Conservation (phyloP, 495 filamentous ascomycete species). For the Sabuloglossum arenarium region DNA sequence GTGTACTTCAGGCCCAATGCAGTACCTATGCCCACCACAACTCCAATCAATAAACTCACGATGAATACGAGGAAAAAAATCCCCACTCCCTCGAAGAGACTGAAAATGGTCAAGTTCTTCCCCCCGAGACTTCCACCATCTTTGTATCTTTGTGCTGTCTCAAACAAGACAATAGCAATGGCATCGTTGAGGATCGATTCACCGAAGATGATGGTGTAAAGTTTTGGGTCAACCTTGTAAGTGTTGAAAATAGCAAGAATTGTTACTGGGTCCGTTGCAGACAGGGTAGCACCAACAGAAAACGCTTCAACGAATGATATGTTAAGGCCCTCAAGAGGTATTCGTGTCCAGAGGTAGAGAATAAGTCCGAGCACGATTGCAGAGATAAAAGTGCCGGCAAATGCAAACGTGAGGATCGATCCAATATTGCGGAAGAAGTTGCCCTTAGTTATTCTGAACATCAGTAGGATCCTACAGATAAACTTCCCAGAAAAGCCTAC, state of each 20-base stretch:
- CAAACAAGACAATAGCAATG: slow-evolving; percentile 94
- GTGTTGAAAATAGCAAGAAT: slow-evolving; percentile 98
- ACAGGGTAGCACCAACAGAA: slow-evolving; percentile 85
- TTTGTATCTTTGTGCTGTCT: slow-evolving; percentile 79
- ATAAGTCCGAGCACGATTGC: slow-evolving; percentile 78
- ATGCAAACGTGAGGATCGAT: slow-evolving; percentile 95
- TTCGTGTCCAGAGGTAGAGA: slow-evolving; percentile 69
- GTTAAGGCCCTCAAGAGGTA: slow-evolving; percentile 65
- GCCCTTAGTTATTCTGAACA: slow-evolving; percentile 20
- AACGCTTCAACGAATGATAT: slow-evolving; percentile 88
- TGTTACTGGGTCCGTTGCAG: slow-evolving; percentile 90
- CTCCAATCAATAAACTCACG: slow-evolving; percentile 73
- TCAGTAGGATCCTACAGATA: neutral
- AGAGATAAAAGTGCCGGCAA: slow-evolving; percentile 92
- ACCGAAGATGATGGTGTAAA: slow-evolving; percentile 96
- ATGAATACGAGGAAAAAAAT: slow-evolving; percentile 94
- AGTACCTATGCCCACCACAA: slow-evolving; percentile 66
- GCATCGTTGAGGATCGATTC: slow-evolving; percentile 97
- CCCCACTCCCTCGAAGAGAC: slow-evolving; percentile 74
- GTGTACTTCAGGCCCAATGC: slow-evolving; percentile 85
- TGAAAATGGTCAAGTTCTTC: slow-evolving; percentile 40
- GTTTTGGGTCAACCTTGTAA: slow-evolving; percentile 95
- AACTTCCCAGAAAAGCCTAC: slow-evolving; percentile 14
- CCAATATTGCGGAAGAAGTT: slow-evolving; percentile 99
- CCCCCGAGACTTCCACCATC: slow-evolving; percentile 33